Evolutionary conservation across 106 monocot species (phyloP).

Genomic region (Triglochin maritima): DNA sequence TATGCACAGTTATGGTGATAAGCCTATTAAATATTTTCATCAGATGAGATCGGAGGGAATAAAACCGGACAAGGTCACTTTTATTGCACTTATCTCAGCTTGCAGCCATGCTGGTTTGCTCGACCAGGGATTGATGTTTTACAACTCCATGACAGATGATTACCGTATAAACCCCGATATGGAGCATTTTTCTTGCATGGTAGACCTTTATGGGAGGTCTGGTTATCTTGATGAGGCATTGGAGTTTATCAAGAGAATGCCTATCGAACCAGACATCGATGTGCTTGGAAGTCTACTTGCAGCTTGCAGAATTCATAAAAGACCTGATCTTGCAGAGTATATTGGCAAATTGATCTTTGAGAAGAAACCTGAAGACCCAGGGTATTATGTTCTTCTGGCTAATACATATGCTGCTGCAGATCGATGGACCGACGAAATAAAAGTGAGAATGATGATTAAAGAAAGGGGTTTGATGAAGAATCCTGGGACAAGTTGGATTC

Average conservation of each 20-base stretch:
- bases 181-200: constrained; percentile 65
- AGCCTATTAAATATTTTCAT: constrained; percentile 28
- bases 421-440: constrained; percentile 32
- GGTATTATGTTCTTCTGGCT: constrained; percentile 44
- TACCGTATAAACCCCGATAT: constrained; percentile 35
- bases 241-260: constrained; percentile 39
- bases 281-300: constrained; percentile 48
- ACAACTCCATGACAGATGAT: constrained; percentile 28
- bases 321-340: constrained; percentile 41
- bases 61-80: constrained; percentile 45
- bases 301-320: constrained; percentile 41
- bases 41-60: constrained; percentile 27
- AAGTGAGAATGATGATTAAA: constrained; percentile 28
- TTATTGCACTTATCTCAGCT: constrained; percentile 51
- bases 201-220: constrained; percentile 39
- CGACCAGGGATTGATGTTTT: constrained; percentile 19
- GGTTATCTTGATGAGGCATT: constrained; percentile 42
- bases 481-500: constrained; percentile 48
- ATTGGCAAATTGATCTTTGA: constrained; percentile 25
- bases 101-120: constrained; percentile 45
- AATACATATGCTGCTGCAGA: constrained; percentile 45
- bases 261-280: constrained; percentile 31
- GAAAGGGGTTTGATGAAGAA: constrained; percentile 39
- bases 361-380: constrained; percentile 37
- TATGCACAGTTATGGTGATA: constrained; percentile 31